A percentile compares a stretch with the other conserved stretches of the same genome.
These are phyloP conservation scores for Aschersonia sp. DNA, from an alignment of 2,329 filamentous ascomycete genomes.

Conservation along the genomic window DNA sequence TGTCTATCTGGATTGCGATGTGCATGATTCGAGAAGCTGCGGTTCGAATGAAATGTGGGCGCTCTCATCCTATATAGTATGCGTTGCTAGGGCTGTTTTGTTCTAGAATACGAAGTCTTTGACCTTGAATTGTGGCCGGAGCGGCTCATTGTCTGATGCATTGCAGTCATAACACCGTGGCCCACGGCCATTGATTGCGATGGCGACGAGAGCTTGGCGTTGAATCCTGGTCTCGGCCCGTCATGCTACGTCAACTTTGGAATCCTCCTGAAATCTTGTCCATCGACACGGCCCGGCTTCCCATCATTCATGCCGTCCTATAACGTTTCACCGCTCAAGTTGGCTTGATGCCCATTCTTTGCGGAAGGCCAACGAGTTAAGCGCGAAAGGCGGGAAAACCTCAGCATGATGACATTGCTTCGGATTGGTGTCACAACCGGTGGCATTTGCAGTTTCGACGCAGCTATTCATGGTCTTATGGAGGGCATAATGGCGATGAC, in stretches of 20 bases:
- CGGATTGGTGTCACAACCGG: too few relatives aligned
- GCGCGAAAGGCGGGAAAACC: too few relatives aligned
- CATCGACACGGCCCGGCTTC: not conserved
- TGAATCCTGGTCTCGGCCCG: not conserved
- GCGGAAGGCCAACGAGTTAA: too few relatives aligned
- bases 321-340: not conserved
- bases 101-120: not conserved
- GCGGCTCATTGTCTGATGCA: not conserved
- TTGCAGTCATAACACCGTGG: not conserved
- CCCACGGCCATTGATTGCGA: not conserved
- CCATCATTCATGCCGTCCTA: not conserved
- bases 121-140: not conserved
- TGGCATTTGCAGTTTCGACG: too few relatives aligned
- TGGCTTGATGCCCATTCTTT: not conserved
- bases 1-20: not conserved
- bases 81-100: not conserved
- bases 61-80: not conserved
- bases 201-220: not conserved
- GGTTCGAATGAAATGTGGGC: not conserved
- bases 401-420: too few relatives aligned
- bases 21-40: not conserved
- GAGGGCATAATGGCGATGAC: too few relatives aligned
- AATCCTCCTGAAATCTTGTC: not conserved
- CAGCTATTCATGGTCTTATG: too few relatives aligned
- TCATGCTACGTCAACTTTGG: not conserved